Evolutionary conservation across 495 filamentous ascomycete genomes (phyloP).

Genomic region (Barbatosphaeria neglecta): DNA sequence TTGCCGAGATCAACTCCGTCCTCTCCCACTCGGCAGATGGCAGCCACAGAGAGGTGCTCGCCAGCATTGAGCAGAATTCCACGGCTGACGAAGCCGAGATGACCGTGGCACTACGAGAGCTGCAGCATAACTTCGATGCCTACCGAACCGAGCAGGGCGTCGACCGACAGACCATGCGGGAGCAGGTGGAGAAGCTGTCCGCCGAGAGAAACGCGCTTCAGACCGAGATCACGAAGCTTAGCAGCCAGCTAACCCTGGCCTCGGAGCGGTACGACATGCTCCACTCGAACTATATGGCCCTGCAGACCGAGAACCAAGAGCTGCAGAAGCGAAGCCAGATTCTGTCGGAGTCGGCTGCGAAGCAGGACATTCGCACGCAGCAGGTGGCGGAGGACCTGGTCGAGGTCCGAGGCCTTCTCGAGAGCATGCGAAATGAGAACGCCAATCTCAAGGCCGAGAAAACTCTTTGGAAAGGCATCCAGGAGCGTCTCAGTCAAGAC

Average conservation of each 20-base stretch:
- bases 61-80: constrained; percentile 36
- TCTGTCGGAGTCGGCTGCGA: constrained; percentile 69
- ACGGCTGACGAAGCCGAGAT: constrained; percentile 30
- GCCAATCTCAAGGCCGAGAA: constrained; percentile 91
- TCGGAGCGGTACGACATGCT: constrained; percentile 79
- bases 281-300: constrained; percentile 72
- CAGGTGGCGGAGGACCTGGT: constrained; percentile 89
- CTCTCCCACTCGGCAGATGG: constrained; percentile 54
- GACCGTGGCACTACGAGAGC: constrained; percentile 53
- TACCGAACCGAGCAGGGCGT: constrained; percentile 75
- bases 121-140: constrained; percentile 81
- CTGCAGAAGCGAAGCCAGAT: constrained; percentile 66
- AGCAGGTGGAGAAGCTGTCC: constrained; percentile 74
- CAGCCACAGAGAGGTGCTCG: constrained; percentile 31
- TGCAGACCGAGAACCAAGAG: constrained; percentile 73
- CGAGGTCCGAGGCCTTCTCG: constrained; percentile 65
- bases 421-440: constrained; percentile 81
- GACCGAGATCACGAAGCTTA: constrained; percentile 62
- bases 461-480: constrained; percentile 80
- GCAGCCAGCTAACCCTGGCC: constrained; percentile 68
- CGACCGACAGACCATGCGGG: constrained; percentile 67
- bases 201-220: constrained; percentile 71
- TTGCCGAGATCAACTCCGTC: constrained; percentile 48
- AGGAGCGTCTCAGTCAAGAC: constrained; percentile 74
- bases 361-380: constrained; percentile 79